These are phyloP conservation scores for Gnomoniopsis smithogilvyi DNA, from an alignment of 2,329 filamentous ascomycete species.

Conservation along the genomic window DNA sequence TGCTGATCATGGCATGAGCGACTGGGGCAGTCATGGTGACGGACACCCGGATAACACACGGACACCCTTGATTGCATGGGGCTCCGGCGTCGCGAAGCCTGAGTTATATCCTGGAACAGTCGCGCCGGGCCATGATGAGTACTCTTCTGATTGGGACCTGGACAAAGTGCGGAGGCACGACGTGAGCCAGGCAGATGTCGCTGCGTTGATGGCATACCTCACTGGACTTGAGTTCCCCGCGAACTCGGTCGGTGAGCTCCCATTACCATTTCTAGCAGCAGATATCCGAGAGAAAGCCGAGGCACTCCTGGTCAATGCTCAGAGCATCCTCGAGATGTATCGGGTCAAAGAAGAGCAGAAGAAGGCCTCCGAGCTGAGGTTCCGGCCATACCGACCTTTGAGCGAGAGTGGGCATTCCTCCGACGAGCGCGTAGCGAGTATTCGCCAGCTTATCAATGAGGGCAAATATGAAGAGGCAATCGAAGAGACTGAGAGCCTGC, in stretches of 20 bases:
- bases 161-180: conserved; percentile 81
- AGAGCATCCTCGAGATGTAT: conserved; percentile 92
- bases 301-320: conserved; percentile 79
- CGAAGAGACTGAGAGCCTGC: conserved; percentile 69
- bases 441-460: conserved; percentile 63
- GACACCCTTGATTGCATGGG: conserved; percentile 90
- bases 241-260: conserved; percentile 93
- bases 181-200: conserved; percentile 90
- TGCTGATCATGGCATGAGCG: conserved; percentile 97
- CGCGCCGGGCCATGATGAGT: conserved; percentile 84
- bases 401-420: conserved; percentile 60
- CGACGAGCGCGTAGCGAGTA: conserved; percentile 64
- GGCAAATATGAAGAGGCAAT: conserved; percentile 75
- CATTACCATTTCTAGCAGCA: conserved; percentile 75
- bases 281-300: conserved; percentile 74
- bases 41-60: conserved; percentile 96
- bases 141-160: conserved; percentile 85
- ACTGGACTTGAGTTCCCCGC: conserved; percentile 86
- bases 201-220: conserved; percentile 92
- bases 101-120: conserved; percentile 49
- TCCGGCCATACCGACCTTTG: conserved; percentile 71
- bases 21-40: conserved; percentile 98
- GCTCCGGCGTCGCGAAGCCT: conserved; percentile 81
- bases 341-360: conserved; percentile 88
- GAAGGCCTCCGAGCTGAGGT: conserved; percentile 69